Percentiles rank a stretch among this genome's conserved stretches.
Conservation (phyloP, 2,329 filamentous ascomycete genomes). For the Endocalyx cinctus region DNA sequence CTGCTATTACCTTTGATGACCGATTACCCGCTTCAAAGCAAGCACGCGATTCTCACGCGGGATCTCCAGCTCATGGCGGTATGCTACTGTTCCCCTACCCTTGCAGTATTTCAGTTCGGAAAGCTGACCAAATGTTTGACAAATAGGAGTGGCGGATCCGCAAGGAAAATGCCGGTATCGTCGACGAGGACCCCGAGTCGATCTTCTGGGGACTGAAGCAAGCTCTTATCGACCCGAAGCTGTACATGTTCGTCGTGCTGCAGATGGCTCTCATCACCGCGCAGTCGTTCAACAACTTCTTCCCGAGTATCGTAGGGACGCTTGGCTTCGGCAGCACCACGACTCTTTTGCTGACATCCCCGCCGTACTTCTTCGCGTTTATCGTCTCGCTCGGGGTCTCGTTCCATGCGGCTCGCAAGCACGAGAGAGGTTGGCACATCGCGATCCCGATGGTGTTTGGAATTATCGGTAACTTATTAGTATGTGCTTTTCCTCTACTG, state of each 20-base stretch:
- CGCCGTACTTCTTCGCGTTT: slow-evolving; percentile 56
- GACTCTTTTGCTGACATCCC: slow-evolving; percentile 51
- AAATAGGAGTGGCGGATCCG: slow-evolving; percentile 51
- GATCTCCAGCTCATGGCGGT: slow-evolving; percentile 52
- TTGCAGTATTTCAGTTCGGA: no score
- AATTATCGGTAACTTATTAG: slow-evolving; percentile 54
- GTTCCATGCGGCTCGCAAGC: slow-evolving; percentile 50
- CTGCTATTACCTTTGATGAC: slow-evolving; percentile 43
- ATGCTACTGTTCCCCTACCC: no score
- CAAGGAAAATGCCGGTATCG: slow-evolving; percentile 54
- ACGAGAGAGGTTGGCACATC: slow-evolving; percentile 59
- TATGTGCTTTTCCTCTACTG: slow-evolving; percentile 56
- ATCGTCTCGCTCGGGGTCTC: slow-evolving; percentile 51
- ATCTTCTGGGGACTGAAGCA: slow-evolving; percentile 51
- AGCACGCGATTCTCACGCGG: slow-evolving; percentile 54
- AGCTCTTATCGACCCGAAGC: slow-evolving; percentile 56
- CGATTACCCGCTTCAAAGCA: slow-evolving; percentile 52
- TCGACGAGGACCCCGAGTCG: slow-evolving; percentile 44
- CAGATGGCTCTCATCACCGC: slow-evolving; percentile 59
- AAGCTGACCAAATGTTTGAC: no score
- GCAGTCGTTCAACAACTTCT: slow-evolving; percentile 55
- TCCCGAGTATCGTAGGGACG: slow-evolving; percentile 48
- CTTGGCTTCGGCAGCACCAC: slow-evolving; percentile 49
- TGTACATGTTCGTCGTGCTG: slow-evolving; percentile 60
- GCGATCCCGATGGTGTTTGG: slow-evolving; percentile 47